These are phyloP conservation scores for Meredithiella fracta DNA, from an alignment of 2,329 filamentous ascomycete genomes.

Conservation along the genomic window DNA sequence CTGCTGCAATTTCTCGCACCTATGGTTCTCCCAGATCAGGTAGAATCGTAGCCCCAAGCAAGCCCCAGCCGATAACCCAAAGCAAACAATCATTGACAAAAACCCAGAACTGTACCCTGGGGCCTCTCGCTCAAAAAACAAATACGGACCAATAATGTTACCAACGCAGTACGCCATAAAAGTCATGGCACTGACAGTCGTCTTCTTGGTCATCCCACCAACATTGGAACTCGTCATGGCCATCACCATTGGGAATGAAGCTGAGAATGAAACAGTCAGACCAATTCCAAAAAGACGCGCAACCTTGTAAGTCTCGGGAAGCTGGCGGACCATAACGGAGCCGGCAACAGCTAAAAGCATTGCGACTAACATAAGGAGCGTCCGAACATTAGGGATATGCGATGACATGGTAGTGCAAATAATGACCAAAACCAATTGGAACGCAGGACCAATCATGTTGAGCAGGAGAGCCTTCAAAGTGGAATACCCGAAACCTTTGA, in stretches of 20 bases:
- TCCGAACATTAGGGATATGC: constrained; percentile 18
- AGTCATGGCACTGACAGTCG: constrained; percentile 38
- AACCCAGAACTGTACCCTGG: constrained; percentile 47
- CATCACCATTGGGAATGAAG: constrained; percentile 28
- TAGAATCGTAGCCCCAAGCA: constrained; percentile 32
- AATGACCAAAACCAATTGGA: constrained; percentile 18
- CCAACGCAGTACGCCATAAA: constrained; percentile 45
- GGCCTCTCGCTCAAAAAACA: constrained; percentile 39
- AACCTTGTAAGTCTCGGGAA: constrained; percentile 16
- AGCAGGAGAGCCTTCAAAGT: constrained; percentile 15
- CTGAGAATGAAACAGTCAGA: constrained; percentile 40
- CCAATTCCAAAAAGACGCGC: constrained; percentile 19
- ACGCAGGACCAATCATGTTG: constrained; percentile 12
- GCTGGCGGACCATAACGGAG: constrained; percentile 17
- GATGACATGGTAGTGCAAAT: constrained; percentile 17
- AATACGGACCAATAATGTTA: constrained; percentile 44
- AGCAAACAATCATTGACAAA: constrained; percentile 43
- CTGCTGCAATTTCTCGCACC: constrained; percentile 26
- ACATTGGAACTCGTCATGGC: constrained; percentile 42
- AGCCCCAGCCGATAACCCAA: constrained; percentile 29
- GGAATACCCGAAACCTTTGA: constrained; percentile 17
- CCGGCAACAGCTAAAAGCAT: constrained; percentile 16
- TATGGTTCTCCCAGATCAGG: constrained; percentile 34
- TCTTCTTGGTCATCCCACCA: constrained; percentile 47
- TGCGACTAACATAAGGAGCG: constrained; percentile 18